These are phyloP conservation scores for Helicocarpus griseus DNA, from an alignment of 2,329 filamentous ascomycete genomes.

Conservation along the genomic window DNA sequence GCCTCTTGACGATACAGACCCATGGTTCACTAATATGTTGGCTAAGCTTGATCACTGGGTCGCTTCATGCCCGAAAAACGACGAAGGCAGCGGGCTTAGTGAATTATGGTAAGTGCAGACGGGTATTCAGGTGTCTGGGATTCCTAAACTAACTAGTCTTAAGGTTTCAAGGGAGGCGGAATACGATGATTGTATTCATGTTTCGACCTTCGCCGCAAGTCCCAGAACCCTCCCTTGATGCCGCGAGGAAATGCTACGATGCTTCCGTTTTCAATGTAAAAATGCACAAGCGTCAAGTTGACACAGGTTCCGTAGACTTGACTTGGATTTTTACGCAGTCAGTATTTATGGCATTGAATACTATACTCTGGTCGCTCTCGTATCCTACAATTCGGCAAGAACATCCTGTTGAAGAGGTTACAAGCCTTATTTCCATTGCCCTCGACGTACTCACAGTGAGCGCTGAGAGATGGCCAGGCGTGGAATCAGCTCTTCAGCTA, in stretches of 20 bases:
- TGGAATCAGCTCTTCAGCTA: conserved; percentile 70
- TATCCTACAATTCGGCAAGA: conserved; percentile 70
- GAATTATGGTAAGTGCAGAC: conserved; percentile 60
- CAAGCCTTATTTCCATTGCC: conserved; percentile 62
- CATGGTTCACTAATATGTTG: conserved; percentile 78
- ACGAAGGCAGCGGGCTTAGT: conserved; percentile 60
- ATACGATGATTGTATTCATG: conserved; percentile 80
- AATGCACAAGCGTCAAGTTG: conserved; percentile 70
- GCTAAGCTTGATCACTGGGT: conserved; percentile 71
- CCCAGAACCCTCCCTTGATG: conserved; percentile 68
- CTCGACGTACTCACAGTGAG: conserved; percentile 71
- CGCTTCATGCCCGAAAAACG: conserved; percentile 62
- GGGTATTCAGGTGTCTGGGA: not conserved
- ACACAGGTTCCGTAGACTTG: conserved; percentile 65
- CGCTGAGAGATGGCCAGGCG: conserved; percentile 84
- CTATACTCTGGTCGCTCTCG: conserved; percentile 82
- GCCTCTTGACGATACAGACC: conserved; percentile 69
- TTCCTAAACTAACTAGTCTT: conserved; percentile 12
- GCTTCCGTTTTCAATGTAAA: conserved; percentile 74
- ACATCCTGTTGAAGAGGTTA: conserved; percentile 65
- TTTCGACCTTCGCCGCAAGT: conserved; percentile 89
- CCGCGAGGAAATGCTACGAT: conserved; percentile 73
- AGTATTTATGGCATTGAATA: conserved; percentile 86
- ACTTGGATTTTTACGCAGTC: conserved; percentile 90
- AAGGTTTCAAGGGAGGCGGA: conserved; percentile 59